A percentile compares a stretch with the other conserved stretches of the same genome.
Conservation (phyloP, 2,329 filamentous ascomycete genomes). For the Colletotrichum graminicola region DNA sequence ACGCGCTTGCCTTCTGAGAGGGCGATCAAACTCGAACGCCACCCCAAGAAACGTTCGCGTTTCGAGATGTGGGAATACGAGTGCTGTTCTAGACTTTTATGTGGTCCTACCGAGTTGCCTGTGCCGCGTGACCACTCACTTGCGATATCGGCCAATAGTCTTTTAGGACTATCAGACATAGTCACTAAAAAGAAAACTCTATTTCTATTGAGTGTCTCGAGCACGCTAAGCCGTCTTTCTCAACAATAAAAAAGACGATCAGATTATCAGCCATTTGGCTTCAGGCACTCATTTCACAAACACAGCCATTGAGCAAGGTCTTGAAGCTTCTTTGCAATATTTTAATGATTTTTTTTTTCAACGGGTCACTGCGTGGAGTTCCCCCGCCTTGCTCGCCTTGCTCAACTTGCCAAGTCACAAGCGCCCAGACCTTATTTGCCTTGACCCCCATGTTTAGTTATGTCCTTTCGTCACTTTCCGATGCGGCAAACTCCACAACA, state of each 20-base stretch:
- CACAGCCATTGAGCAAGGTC: background rate
- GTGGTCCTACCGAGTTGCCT: background rate
- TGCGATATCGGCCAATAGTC: background rate
- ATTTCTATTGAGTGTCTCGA: constrained; percentile 1
- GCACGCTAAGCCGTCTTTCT: background rate
- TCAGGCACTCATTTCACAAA: background rate
- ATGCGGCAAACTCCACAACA: background rate
- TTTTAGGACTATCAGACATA: background rate
- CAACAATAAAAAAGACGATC: background rate
- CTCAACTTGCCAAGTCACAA: background rate
- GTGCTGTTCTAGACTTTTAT: background rate
- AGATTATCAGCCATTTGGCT: background rate
- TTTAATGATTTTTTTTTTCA: background rate
- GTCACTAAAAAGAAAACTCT: background rate
- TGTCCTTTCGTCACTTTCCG: background rate
- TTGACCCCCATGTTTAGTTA: constrained; percentile 11
- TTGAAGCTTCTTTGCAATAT: background rate
- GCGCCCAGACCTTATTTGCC: constrained; percentile 10
- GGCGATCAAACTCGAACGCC: background rate
- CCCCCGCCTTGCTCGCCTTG: background rate
- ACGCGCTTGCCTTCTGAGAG: background rate
- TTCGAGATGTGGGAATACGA: background rate
- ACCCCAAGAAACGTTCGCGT: background rate
- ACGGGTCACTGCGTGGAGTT: background rate
- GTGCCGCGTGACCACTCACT: background rate